phyloP scores from a whole-genome alignment of 257 asterid genomes.

The Penstemon barbatus region DNA sequence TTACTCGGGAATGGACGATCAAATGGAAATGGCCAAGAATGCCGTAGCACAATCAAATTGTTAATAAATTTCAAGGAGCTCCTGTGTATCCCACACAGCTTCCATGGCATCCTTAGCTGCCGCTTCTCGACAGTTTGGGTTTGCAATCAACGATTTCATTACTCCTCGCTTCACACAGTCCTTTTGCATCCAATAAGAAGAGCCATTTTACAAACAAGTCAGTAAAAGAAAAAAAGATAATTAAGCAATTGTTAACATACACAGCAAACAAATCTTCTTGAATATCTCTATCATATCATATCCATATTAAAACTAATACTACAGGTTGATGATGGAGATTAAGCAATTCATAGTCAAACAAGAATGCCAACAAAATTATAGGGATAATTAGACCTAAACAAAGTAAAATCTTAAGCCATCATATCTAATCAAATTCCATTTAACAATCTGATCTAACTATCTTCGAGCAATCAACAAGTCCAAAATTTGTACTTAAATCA shows the following conservation, averaged over 20 bases:
- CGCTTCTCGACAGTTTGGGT: constrained; percentile 73
- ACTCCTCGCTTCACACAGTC: constrained; percentile 84
- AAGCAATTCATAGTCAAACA: background rate
- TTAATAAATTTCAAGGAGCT: constrained; percentile 54
- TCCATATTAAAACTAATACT: background rate
- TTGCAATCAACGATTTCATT: constrained; percentile 58
- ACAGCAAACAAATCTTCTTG: background rate
- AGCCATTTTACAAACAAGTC: background rate
- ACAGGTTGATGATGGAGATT: background rate
- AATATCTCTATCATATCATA: background rate
- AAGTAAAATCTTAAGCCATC: background rate
- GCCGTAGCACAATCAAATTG: background rate
- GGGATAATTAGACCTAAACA: background rate
- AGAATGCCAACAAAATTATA: background rate
- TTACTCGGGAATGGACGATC: background rate
- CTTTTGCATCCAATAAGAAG: constrained; percentile 36
- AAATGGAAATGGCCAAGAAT: background rate
- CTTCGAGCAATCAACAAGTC: no score
- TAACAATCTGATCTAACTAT: no score
- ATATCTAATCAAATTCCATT: background rate
- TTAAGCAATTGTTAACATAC: background rate
- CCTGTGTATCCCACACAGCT: constrained; percentile 90
- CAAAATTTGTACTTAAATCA: no score
- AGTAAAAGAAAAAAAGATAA: background rate
- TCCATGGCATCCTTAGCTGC: constrained; percentile 89